phyloP scores from a whole-genome alignment of 345 rosid species.

The Citrus reticulata region DNA sequence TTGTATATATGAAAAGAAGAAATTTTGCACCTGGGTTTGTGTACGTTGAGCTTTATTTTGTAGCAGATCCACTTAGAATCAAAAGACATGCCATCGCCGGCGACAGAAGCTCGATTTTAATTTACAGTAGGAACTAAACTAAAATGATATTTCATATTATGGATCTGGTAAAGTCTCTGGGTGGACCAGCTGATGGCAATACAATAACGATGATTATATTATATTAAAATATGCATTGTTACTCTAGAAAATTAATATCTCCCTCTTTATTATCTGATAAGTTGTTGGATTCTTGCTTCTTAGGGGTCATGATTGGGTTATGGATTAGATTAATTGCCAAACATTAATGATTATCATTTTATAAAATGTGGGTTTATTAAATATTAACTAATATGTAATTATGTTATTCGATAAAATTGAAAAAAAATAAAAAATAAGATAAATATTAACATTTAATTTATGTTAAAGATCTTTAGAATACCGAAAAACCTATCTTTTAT shows the following conservation, averaged over 20 bases:
- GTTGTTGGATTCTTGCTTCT: background rate
- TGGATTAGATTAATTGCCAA: background rate
- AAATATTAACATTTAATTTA: too few relatives aligned
- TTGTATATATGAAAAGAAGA: background rate
- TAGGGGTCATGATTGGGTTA: background rate
- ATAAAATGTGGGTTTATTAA: too few relatives aligned
- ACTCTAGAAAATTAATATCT: background rate
- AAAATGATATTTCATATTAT: background rate
- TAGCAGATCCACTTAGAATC: slow-evolving; percentile 7
- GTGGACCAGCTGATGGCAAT: background rate
- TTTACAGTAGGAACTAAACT: background rate
- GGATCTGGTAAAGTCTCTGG: slow-evolving; percentile 10
- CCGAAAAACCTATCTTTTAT: too few relatives aligned
- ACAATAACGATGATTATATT: background rate
- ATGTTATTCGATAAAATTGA: too few relatives aligned
- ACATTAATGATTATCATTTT: background rate
- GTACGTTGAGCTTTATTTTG: background rate
- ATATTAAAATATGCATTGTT: background rate
- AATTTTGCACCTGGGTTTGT: background rate
- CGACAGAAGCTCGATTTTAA: background rate
- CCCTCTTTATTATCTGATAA: background rate
- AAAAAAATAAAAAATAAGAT: too few relatives aligned
- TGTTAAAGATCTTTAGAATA: too few relatives aligned
- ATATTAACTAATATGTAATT: too few relatives aligned
- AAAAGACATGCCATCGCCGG: background rate